phyloP scores from a whole-genome alignment of 306 rosid species.

The Pachyrhizus erosus region DNA sequence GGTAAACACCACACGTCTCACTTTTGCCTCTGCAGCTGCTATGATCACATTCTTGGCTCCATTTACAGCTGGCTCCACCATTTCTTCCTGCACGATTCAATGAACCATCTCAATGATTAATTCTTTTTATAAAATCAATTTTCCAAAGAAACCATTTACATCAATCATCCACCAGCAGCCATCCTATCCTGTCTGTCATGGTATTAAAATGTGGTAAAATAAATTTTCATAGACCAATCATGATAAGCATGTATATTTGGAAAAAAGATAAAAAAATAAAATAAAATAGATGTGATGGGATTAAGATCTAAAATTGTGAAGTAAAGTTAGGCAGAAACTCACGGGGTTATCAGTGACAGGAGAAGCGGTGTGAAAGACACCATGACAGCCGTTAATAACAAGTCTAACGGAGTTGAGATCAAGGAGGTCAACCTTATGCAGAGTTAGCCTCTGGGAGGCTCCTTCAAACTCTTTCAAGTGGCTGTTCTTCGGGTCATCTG shows the following conservation, averaged over 20 bases:
- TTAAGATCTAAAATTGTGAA: too few species aligned
- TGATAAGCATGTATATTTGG: too few species aligned
- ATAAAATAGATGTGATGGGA: too few species aligned
- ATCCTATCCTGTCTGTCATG: background rate
- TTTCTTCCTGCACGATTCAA: conserved; percentile 86
- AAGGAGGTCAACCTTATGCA: conserved; percentile 74
- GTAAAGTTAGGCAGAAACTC: too few species aligned
- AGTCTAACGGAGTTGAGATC: conserved; percentile 60
- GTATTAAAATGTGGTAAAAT: too few species aligned
- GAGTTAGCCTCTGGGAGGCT: conserved; percentile 63
- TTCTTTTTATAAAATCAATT: background rate
- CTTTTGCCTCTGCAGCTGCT: conserved; percentile 78
- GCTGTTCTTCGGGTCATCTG: conserved; percentile 74
- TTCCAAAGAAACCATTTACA: background rate
- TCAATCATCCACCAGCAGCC: too few species aligned
- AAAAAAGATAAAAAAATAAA: too few species aligned
- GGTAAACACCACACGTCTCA: conserved; percentile 87
- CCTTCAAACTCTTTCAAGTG: conserved; percentile 85
- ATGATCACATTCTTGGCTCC: conserved; percentile 82
- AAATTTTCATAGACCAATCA: too few species aligned
- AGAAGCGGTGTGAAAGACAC: conserved; percentile 85
- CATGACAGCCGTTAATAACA: conserved; percentile 68
- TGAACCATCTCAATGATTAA: background rate
- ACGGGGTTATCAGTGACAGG: conserved; percentile 90
- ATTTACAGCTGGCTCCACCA: conserved; percentile 83